Percentiles rank a stretch among this genome's conserved stretches.
These are phyloP conservation scores for Ilyonectria robusta DNA, from an alignment of 2,329 filamentous ascomycete species.

Conservation along the genomic window DNA sequence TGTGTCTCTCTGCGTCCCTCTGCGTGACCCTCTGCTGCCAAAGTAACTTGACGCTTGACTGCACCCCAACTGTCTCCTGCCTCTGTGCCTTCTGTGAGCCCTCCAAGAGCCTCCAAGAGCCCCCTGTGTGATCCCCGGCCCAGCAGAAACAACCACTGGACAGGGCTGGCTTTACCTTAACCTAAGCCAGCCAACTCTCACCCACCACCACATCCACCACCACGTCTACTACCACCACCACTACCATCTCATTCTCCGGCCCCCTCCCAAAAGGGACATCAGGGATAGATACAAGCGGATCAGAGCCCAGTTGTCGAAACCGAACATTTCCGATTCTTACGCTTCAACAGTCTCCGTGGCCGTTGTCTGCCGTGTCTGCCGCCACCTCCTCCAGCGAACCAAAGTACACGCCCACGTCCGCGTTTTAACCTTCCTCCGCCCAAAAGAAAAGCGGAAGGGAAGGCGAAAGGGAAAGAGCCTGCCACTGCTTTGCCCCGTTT, in stretches of 20 bases:
- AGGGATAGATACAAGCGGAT: conserved; percentile 9
- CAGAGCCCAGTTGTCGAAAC: conserved; percentile 7
- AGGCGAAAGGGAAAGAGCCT: conserved; percentile 12
- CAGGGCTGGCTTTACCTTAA: conserved; percentile 27
- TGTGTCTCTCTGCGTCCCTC: not conserved
- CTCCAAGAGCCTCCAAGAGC: not conserved
- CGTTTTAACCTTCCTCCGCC: not conserved
- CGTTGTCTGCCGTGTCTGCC: conserved; percentile 3
- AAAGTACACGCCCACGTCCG: not conserved
- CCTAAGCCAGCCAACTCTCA: conserved; percentile 38
- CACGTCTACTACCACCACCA: conserved; percentile 40
- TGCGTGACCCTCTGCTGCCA: conserved; percentile 22
- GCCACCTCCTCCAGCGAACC: not conserved
- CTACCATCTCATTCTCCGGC: conserved; percentile 41
- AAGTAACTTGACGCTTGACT: conserved; percentile 18
- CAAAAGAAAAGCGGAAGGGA: not conserved
- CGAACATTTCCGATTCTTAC: conserved; percentile 22
- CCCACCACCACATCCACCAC: conserved; percentile 40
- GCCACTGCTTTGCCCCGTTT: not conserved
- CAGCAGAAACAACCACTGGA: conserved; percentile 1
- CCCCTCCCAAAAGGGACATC: conserved; percentile 33
- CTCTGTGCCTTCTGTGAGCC: conserved; percentile 5
- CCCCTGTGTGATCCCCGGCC: not conserved
- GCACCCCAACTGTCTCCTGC: not conserved
- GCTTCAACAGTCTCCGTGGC: conserved; percentile 6